Evolutionary conservation across 495 filamentous ascomycete species (phyloP).

Genomic region (Annulohypoxylon maeteangense): DNA sequence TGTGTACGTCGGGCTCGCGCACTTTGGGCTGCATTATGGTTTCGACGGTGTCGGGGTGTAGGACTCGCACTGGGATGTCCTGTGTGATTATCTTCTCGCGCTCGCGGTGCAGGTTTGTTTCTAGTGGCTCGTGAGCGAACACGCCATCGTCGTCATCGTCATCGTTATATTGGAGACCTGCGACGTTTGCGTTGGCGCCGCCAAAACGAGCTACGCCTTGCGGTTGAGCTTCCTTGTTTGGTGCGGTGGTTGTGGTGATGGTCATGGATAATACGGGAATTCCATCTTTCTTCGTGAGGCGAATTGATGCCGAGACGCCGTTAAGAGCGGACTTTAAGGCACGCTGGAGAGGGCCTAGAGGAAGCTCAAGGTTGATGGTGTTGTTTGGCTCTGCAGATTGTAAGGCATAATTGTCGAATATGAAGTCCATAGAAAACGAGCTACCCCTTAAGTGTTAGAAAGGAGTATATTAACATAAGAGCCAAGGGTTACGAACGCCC

Average conservation of each 20-base stretch:
- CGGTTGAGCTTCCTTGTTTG: slow-evolving; percentile 43
- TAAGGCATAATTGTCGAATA: slow-evolving; percentile 90
- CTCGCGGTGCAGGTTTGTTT: slow-evolving; percentile 64
- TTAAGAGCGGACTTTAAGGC: slow-evolving; percentile 86
- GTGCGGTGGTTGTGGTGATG: slow-evolving; percentile 71
- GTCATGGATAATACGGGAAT: slow-evolving; percentile 86
- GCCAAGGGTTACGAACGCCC: slow-evolving; percentile 75
- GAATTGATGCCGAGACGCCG: slow-evolving; percentile 80
- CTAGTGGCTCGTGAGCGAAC: slow-evolving; percentile 60
- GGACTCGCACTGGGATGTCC: slow-evolving; percentile 91
- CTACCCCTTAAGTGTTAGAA: slow-evolving; percentile 42
- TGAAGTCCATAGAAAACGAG: slow-evolving; percentile 73
- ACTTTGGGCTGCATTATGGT: slow-evolving; percentile 89
- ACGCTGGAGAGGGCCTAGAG: slow-evolving; percentile 79
- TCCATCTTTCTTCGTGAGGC: slow-evolving; percentile 91
- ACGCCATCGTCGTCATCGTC: slow-evolving; percentile 54
- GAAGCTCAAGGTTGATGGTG: slow-evolving; percentile 94
- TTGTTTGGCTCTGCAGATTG: slow-evolving; percentile 82
- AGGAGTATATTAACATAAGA: not conserved
- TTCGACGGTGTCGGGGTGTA: slow-evolving; percentile 80
- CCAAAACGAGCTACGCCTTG: slow-evolving; percentile 43
- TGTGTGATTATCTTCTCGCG: slow-evolving; percentile 93
- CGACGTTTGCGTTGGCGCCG: slow-evolving; percentile 29
- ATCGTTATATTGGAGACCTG: slow-evolving; percentile 24
- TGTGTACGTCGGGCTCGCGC: slow-evolving; percentile 92